Evolutionary conservation across 2,329 filamentous ascomycete species (phyloP), one percentile per base, ranked within the genome.

Genomic region (Aureobasidium subglaciale): DNA sequence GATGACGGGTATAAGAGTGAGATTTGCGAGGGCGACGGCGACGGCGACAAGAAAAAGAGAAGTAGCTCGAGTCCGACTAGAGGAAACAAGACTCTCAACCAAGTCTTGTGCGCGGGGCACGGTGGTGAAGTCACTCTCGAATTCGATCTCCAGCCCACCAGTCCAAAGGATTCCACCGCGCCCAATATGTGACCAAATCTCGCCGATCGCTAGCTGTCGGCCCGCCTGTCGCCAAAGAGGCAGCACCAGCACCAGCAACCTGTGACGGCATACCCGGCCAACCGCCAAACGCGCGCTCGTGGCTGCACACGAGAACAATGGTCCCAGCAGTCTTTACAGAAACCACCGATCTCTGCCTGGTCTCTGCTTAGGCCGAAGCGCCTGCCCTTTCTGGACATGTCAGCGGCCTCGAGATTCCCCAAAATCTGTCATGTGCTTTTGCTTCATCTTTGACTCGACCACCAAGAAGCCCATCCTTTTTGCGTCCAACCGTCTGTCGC

Each of bases 51-150:
- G 29, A 29, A 37, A 29, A 37, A 38, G 32, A 37, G 25, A 32
- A 15, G 29, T 13, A 8, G 13, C 29, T 30, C 15, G 34, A 37
- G 34, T 37, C 34, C 15, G 20, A 25, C 8, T 24, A 20, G 30
- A 38, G 24, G 34, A 24, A 48, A 27, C 22, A 50, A 18, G 30
- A 50, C 46, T 50, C 46, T 48, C 43, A 48, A 48, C 43, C 29
- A 48, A 34, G 43, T 48, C 43, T 48, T 48, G 25, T 24, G 43
- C 43, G 46, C 46, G 46, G 46, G 46, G 46, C 46, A 37, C 34
- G 46, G 34, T n/a, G n/a, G n/a, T 50, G 46, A 50, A 38, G 24
- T 50, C 46, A 50, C 46, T 50, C 42, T 35, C 32, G 32, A 35
- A n/a, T 13, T 35, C 32, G 32, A 35, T 35, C 32, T 48, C 29